A percentile compares a stretch with the other conserved stretches of the same genome.
Evolutionary conservation across 768 basidiomycete genomes (phyloP).

Genomic region (Rossbeevera mucosa): DNA sequence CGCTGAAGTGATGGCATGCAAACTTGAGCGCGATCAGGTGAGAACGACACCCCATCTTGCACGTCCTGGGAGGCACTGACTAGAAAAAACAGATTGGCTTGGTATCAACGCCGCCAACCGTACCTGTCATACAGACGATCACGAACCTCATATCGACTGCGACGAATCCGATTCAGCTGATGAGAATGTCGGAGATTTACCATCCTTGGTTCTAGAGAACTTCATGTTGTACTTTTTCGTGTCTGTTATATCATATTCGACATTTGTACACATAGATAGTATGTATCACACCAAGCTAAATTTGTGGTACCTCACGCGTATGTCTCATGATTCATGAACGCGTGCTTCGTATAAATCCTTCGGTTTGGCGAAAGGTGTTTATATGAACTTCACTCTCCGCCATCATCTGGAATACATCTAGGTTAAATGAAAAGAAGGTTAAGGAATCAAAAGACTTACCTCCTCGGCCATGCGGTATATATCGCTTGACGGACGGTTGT

Average conservation of each 20-base stretch:
- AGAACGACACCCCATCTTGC: conserved; percentile 3
- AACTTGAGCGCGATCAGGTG: conserved; percentile 80
- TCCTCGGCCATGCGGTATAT: conserved; percentile 90
- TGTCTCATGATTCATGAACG: conserved; percentile 19
- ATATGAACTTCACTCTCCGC: conserved; percentile 64
- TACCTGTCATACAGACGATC: conserved; percentile 73
- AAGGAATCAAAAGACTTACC: conserved; percentile 44
- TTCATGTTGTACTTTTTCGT: not conserved
- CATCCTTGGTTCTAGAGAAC: conserved; percentile 75
- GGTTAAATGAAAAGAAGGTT: not conserved
- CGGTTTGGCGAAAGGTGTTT: conserved; percentile 68
- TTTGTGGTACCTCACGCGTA: not conserved
- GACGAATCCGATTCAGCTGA: conserved; percentile 79
- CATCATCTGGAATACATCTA: conserved; percentile 56
- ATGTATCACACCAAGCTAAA: not conserved
- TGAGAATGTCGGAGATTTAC: conserved; percentile 81
- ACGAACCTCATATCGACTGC: conserved; percentile 80
- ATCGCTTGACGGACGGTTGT: conserved; percentile 81
- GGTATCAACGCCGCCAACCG: conserved; percentile 22
- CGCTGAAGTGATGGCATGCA: conserved; percentile 82
- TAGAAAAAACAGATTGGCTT: conserved; percentile 13
- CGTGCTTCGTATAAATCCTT: conserved; percentile 55
- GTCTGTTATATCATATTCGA: conserved; percentile 1
- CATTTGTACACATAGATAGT: not conserved
- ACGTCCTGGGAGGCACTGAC: conserved; percentile 1